Evolutionary conservation across 805 yeast species (phyloP), one percentile per base, ranked within the genome.

Genomic region (Millerago galiae): DNA sequence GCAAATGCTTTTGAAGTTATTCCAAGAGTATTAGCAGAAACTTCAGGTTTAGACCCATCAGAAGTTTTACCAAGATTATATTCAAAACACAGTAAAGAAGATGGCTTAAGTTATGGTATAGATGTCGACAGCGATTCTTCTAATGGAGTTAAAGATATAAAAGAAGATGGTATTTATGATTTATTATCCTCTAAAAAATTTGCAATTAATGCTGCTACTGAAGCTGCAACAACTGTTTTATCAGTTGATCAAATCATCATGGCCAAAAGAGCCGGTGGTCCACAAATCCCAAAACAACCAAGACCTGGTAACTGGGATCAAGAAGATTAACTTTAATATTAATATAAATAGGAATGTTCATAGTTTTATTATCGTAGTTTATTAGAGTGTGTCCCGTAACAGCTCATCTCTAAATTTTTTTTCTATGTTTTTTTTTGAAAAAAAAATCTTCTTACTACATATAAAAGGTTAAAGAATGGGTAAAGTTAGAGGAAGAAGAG

Each of bases 261-360:
- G 93, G 98, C 99, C 35, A 91, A 91, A 77, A 80, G 96, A 62
- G 97, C 98, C 2, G 99, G 99, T 51, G 99, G 99, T 17, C 99
- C 99, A 38, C 81, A 89, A 75, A 96, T 96, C 28, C 71, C 75
- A 51, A 68, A 73, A 55, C 95, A 85, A 59, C 83, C 82, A 53
- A 80, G 79, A 63, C 91, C 93, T 36, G 96, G 96, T 47, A 89
- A 88, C 68, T 89, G 97, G 97, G 97, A 89, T 60, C 93, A 83
- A 65, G 96, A 75, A 47, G 96, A 90, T 66, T 88, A 67, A 38
- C 24, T 21, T 21, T 21, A 21, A 15, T 18, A 10, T 35, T 21
- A 34, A 14, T 29, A 24, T 28, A 16, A 31, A 24, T 24, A 26
- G 28, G 18, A 16, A 26, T 34, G 28, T 17, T 35, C 14, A 33